Base-by-base conservation (phyloP, 2,329 filamentous ascomycete genomes). In the Cryphonectria nitschkei region DNA sequence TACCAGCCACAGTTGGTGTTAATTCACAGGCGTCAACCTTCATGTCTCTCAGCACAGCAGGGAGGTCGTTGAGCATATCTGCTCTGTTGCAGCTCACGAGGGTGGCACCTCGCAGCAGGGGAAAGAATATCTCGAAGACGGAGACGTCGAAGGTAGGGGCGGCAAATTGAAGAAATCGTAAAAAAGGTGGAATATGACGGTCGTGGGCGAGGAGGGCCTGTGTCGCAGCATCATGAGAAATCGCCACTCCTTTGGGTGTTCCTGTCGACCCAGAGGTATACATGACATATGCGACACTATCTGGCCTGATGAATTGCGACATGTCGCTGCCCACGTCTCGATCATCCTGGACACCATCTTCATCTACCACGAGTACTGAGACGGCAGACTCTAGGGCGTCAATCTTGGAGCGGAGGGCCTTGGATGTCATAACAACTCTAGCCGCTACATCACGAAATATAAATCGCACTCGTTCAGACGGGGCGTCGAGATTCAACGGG, bases 51-150 rank as follows among this genome's bases (percentile, higher is more conserved):
- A 98, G 89, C 14, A 89, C 85, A 0, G 82, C 85, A 0, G 92
- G 89, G 32, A 98, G 86, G 76, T 97, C 90, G 73, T 92, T 88
- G 58, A 98, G 84, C 84, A 97, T 88, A 46, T 88, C 84, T 65
- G 85, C 83, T 39, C 94, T 88, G 69, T 89, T 86, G 74, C 91
- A 93, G 69, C 89, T 88, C 64, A 95, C 88, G 2, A 98, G 82
- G 0, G 93, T 97, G 32, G 83, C 84, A 2, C 92, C 92, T 70
- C 93, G 86, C 73, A 90, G 91, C 22, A 95, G 83, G 0, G 95
- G 92, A 74, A 97, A 97, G 84, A 97, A 97, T 8, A 97, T 95
- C 78, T 98, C 95, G 78, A 98, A 98, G 7, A 97, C 91, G 0
- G 93, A 97, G 9, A 98, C 95, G 79, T 98, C 95, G 78, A 98